A percentile compares a stretch with the other conserved stretches of the same genome.
Evolutionary conservation across 2,329 filamentous ascomycete genomes (phyloP).

Genomic region (Nigrograna mackinnonii): DNA sequence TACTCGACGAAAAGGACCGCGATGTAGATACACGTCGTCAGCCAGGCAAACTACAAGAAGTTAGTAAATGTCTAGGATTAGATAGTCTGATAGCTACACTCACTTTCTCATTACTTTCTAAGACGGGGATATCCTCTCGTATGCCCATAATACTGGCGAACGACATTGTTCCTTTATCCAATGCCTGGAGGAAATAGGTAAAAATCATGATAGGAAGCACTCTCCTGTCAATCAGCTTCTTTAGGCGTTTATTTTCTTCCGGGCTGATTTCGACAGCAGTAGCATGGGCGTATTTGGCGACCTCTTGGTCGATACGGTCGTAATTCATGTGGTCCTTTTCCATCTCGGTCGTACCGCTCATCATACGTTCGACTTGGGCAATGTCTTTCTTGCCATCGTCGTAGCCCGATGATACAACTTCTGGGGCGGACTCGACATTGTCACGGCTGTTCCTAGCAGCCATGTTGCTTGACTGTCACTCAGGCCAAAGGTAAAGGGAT

Average conservation of each 20-base stretch:
- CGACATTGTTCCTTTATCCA: constrained; percentile 69
- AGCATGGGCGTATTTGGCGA: constrained; percentile 69
- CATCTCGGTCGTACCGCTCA: constrained; percentile 48
- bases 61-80: constrained; percentile 8
- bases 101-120: constrained; percentile 30
- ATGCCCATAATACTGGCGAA: constrained; percentile 68
- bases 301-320: constrained; percentile 67
- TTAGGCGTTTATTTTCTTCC: constrained; percentile 64
- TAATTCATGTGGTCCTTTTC: constrained; percentile 61
- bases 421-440: too few species aligned
- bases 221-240: constrained; percentile 67
- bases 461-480: too few species aligned
- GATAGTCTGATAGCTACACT: constrained; percentile 2
- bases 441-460: too few species aligned
- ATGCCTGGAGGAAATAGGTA: constrained; percentile 71
- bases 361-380: constrained; percentile 53
- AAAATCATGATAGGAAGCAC: constrained; percentile 72
- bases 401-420: constrained; percentile 14
- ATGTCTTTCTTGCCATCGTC: constrained; percentile 34
- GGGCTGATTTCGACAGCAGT: constrained; percentile 60
- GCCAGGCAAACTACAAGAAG: constrained; percentile 64
- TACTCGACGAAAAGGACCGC: constrained; percentile 73
- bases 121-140: constrained; percentile 40
- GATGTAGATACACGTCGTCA: constrained; percentile 76
- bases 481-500: too few species aligned